Evolutionary conservation across 805 yeast genomes (phyloP).

Genomic region (Wickerhamiella lipophila): DNA sequence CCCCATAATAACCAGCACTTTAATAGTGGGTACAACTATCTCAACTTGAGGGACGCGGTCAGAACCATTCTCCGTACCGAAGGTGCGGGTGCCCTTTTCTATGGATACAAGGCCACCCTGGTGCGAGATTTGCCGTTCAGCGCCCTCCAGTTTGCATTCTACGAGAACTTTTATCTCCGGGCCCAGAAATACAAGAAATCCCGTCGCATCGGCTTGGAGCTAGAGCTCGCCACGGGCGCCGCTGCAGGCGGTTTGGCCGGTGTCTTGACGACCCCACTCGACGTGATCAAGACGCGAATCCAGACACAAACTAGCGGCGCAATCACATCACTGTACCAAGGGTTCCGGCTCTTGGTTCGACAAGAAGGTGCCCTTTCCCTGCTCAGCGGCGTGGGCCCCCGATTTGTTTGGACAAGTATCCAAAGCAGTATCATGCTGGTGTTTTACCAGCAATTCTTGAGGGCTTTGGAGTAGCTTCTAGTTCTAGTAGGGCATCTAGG

Average conservation of each 20-base stretch:
- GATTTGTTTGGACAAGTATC: constrained; percentile 90
- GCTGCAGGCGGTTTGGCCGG: constrained; percentile 94
- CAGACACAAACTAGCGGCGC: constrained; percentile 56
- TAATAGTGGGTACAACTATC: constrained; percentile 75
- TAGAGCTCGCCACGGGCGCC: constrained; percentile 81
- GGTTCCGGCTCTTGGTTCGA: constrained; percentile 44
- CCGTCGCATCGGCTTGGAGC: constrained; percentile 28
- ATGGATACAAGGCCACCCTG: constrained; percentile 89
- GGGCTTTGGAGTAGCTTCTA: constrained; percentile 33
- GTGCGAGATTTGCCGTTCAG: constrained; percentile 90
- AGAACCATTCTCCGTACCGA: constrained; percentile 50
- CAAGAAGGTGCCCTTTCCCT: constrained; percentile 69
- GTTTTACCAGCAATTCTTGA: constrained; percentile 67
- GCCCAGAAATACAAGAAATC: constrained; percentile 27
- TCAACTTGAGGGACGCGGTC: constrained; percentile 60
- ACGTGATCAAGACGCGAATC: constrained; percentile 81
- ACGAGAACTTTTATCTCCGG: constrained; percentile 45
- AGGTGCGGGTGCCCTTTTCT: constrained; percentile 64
- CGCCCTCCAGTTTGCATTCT: constrained; percentile 90
- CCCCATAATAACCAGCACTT: constrained; percentile 67
- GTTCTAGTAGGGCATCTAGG: background rate
- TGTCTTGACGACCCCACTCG: constrained; percentile 75
- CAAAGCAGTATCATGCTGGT: constrained; percentile 91
- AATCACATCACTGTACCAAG: constrained; percentile 39
- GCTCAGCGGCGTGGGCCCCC: constrained; percentile 92